Conservation (phyloP, 106 monocot species). For the Iris macrosiphon region DNA sequence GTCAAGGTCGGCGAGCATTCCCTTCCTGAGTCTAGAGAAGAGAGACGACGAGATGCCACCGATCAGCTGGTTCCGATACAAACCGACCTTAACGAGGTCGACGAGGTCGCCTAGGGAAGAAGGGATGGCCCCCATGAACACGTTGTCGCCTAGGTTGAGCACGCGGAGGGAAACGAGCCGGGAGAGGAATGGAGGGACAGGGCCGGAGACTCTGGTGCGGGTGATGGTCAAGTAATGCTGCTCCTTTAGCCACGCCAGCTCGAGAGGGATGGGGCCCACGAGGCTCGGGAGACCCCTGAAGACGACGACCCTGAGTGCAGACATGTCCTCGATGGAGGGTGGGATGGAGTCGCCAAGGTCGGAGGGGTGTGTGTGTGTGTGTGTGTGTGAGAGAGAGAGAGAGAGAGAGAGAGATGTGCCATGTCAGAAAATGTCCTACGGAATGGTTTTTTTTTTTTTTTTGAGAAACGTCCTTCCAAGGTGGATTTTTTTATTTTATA, state of each 20-base stretch:
- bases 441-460: too few relatives aligned
- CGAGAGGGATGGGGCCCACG: too few relatives aligned
- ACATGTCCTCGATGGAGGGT: too few relatives aligned
- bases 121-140: constrained; percentile 30
- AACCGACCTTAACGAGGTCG: constrained; percentile 24
- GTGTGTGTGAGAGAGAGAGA: too few relatives aligned
- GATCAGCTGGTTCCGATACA: constrained; percentile 28
- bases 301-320: too few relatives aligned
- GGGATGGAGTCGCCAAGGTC: too few relatives aligned
- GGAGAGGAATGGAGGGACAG: constrained; percentile 26
- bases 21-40: background rate
- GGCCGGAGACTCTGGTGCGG: constrained; percentile 33
- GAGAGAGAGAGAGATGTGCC: too few relatives aligned
- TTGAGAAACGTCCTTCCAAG: too few relatives aligned
- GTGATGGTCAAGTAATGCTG: constrained; percentile 17
- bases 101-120: background rate
- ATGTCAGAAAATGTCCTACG: too few relatives aligned
- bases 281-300: too few relatives aligned
- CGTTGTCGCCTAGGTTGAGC: constrained; percentile 26
- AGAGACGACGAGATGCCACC: constrained; percentile 28
- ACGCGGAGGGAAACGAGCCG: constrained; percentile 11
- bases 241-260: background rate
- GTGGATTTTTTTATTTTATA: too few relatives aligned
- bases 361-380: too few relatives aligned
- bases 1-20: constrained; percentile 9